Evolutionary conservation across 1,284 basidiomycete genomes (phyloP), one percentile per base, ranked within the genome.

Genomic region (Fomitopsis palustris): DNA sequence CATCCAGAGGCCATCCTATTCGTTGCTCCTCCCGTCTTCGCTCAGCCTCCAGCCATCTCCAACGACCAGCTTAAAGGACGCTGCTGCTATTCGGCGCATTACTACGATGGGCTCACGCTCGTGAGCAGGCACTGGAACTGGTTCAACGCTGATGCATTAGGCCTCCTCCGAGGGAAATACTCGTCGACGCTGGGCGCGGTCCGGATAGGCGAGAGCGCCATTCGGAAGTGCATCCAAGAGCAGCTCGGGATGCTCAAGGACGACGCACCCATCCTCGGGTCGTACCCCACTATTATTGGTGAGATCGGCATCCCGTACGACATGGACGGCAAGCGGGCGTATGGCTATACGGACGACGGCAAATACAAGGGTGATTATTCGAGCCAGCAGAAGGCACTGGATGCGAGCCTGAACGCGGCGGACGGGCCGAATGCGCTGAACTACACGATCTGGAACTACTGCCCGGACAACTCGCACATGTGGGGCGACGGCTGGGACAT

Each of bases 401-500:
- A 99, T 71, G 95, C 95, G 2, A 95, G 92, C 64, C 70, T 99
- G 69, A 95, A 95, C 67, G 96, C 87, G 0, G 83, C 87, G 53
- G 96, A 99, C 71, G 96, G 95, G 0, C 76, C 77, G 9, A 96
- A 97, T 67, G 78, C 77, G 49, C 75, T 97, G 65, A 95, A 83
- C 71, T 98, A 87, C 71, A 94, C 95, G 17, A 74, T 95, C 8
- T 98, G 96, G 96, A 95, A 88, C 27, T 98, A 98, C 70, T 89
- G 88, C 57, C 81, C 93, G 0, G 87, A 91, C 63, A 83, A 81
- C 69, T 82, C 79, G 25, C 95, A 98, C 71, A 75, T 84, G 68
- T 98, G 93, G 93, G 95, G 96, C 19, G 96, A 98, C 72, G 87
- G 88, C 2, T 99, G 96, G 96, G 96, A 98, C 72, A 87, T 93